phyloP scores from a whole-genome alignment of 306 rosid genomes.

The Dryas drummondii region DNA sequence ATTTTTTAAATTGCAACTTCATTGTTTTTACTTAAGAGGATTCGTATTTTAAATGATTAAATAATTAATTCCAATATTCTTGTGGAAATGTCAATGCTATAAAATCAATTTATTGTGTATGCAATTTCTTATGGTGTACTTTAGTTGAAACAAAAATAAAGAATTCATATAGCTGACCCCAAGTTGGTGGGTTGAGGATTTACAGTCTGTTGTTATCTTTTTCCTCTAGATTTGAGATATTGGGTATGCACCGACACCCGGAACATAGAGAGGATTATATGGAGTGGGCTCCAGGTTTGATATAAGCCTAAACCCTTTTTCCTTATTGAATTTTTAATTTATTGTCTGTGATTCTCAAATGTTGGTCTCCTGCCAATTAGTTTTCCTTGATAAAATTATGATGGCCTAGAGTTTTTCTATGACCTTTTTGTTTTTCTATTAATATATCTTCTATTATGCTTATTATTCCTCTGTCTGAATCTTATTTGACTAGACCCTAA shows the following conservation, averaged over 20 bases:
- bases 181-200: slow-evolving; percentile 17
- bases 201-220: slow-evolving; percentile 28
- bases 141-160: background rate
- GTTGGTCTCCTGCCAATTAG: background rate
- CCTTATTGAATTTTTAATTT: slow-evolving; percentile 9
- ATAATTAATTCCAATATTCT: background rate
- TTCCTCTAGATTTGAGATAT: slow-evolving; percentile 64
- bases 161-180: background rate
- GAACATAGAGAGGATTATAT: slow-evolving; percentile 90
- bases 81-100: background rate
- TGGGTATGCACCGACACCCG: slow-evolving; percentile 96
- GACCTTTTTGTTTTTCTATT: background rate
- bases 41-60: background rate
- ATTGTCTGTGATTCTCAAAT: slow-evolving; percentile 10
- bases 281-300: slow-evolving; percentile 99
- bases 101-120: background rate
- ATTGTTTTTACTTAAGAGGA: background rate
- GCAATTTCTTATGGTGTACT: background rate
- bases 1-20: background rate
- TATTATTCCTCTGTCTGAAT: background rate
- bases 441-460: background rate
- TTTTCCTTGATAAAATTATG: background rate
- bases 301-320: slow-evolving; percentile 15
- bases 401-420: background rate
- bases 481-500: background rate